Conservation (phyloP, 257 asterid genomes). For the Solanum sitiens region DNA sequence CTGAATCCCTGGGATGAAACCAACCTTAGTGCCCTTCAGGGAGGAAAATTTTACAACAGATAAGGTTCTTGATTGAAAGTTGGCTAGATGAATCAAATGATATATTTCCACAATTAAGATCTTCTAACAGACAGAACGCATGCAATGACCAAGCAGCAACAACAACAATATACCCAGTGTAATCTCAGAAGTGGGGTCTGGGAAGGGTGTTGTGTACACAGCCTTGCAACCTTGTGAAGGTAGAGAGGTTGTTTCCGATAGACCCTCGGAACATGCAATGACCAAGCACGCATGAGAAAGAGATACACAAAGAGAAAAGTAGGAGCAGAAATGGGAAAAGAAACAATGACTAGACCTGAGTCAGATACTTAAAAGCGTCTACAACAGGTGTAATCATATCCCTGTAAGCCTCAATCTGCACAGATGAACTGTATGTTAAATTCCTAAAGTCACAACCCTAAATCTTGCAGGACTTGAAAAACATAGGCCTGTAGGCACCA, state of each 20-base stretch:
- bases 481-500: neutral
- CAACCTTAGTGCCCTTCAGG: neutral
- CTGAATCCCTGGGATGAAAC: neutral
- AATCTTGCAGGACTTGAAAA: neutral
- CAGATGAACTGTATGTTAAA: neutral
- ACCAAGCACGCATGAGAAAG: neutral
- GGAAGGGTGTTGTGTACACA: neutral
- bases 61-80: neutral
- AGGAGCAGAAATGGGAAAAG: neutral
- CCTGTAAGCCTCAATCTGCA: slow-evolving; percentile 98
- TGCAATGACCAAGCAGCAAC: neutral
- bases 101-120: neutral
- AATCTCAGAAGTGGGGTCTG: neutral
- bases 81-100: neutral
- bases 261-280: neutral
- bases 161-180: neutral
- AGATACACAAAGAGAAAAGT: neutral
- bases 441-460: neutral
- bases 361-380: slow-evolving; percentile 95
- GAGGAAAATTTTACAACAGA: neutral
- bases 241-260: neutral
- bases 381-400: slow-evolving; percentile 99
- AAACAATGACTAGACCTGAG: slow-evolving; percentile 50
- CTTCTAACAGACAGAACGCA: neutral
- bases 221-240: neutral